Evolutionary conservation across 108 stramenopile species (phyloP), one percentile per base, ranked within the genome.

Genomic region (Discostella stelligeroides): DNA sequence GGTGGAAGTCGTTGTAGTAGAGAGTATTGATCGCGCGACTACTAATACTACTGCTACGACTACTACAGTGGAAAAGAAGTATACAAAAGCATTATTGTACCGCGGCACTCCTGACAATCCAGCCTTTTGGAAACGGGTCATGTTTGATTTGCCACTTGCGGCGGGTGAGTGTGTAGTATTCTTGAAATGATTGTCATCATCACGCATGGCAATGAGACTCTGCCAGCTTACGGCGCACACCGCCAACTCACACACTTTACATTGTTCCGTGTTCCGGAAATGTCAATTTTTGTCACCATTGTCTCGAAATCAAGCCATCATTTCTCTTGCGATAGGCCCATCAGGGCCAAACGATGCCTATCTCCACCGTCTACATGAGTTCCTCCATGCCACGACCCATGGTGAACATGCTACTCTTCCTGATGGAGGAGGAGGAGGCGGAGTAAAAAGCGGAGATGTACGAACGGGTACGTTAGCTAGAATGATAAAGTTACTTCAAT

Each of bases 41-140:
- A 46, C 45, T 14, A 46, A 14, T 14, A 17, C 45, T 14, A 5
- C 45, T 14, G 17, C 6, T 2, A 46, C 45, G 45, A 46, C 2
- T 14, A 46, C 6, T 6, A 7, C 41, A 42, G 41, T 12, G 41
- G 41, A 12, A 12, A 12, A 74, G 7, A 68, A 85, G 50, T 67
- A 2, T 14, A 46, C n/a, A 6, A 51, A 90, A 54, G 89, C 88
- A 13, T 60, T 95, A 61, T 63, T 92, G 57, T 92, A 95, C 66
- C 81, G 94, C 15, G 90, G 94, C 0, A 95, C 94, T 20, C 85
- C 85, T 0, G 88, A 90, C 23, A 91, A 88, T 83, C 94, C 94
- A 10, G 90, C 90, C 4, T 89, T 95, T 79, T 95, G 88, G 85
- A 66, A 80, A 21, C 71, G 88, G 17, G 85, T 63, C 1, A 55